Evolutionary conservation across 148 eudicot species (phyloP).

Genomic region (Vaccinium myrtillus): DNA sequence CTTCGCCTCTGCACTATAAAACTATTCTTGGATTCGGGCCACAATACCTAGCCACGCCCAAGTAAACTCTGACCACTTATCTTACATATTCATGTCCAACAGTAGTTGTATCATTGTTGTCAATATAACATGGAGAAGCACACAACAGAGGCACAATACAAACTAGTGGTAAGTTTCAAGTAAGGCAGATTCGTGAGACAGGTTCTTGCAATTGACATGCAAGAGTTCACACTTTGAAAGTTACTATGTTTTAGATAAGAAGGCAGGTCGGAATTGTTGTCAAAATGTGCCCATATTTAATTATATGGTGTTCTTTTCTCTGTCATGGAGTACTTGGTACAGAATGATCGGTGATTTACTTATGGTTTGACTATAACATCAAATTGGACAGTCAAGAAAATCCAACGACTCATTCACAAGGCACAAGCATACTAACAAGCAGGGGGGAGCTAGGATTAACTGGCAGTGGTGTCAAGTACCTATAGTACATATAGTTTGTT

Average conservation of each 20-base stretch:
- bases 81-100: not conserved
- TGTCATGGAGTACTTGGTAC: too few relatives aligned
- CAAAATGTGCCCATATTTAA: not conserved
- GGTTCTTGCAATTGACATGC: not conserved
- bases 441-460: too few relatives aligned
- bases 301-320: too few relatives aligned
- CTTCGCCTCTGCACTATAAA: not conserved
- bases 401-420: not conserved
- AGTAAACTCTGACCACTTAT: not conserved
- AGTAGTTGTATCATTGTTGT: not conserved
- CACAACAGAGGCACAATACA: not conserved
- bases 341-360: too few relatives aligned
- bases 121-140: not conserved
- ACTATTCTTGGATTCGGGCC: not conserved
- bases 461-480: too few relatives aligned
- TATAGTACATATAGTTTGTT: too few relatives aligned
- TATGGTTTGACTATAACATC: too few relatives aligned
- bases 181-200: not conserved
- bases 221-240: not conserved
- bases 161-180: not conserved
- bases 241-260: not conserved
- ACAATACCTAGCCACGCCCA: not conserved
- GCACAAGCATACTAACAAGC: not conserved
- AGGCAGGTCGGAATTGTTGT: not conserved
- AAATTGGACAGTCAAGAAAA: not conserved